Base-by-base conservation (phyloP, 139 green algal species). In the Chlamydomonas asymmetrica region DNA sequence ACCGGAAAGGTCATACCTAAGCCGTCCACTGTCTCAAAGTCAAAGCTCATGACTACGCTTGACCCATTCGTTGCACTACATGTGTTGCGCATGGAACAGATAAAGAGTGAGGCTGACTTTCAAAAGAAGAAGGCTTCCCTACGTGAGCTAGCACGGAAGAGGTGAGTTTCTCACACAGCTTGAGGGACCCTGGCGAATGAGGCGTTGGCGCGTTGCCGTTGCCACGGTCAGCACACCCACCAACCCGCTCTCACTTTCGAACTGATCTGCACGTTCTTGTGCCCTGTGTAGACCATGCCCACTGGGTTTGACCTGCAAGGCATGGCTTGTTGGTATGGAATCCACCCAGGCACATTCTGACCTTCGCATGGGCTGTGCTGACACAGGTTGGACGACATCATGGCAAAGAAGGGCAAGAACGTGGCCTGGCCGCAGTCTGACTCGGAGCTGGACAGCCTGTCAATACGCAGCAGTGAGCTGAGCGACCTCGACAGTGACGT, bases 401-500 rank as follows among this genome's bases (percentile, higher is more conserved):
- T 85, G 80, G 59, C 43, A 2, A 78, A 73, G 48, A 85, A 85
- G 63, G 27, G 64, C n/a, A 64, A 86, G 71, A 37, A 10, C 1
- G 25, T 82, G 41, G 60, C 80, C 31, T 83, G 72, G 79, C 73
- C 62, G 1, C n/a, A n/a, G n/a, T 56, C 50, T 2, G 81, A 78
- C 40, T 80, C 72, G 1, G 84, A 86, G 10, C 61, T 85, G 29
- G 85, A 87, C 56, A 67, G 78, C 31, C 38, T 80, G 37, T 82
- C 74, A 13, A 79, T 85, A 45, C 63, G 72, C 65, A 79, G 80
- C 59, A 84, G 74, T 34, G 85, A 90, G 80, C 76, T 90, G 35
- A 79, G 59, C 0, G 85, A 86, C 41, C 78, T 84, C 65, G 85
- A 88, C 76, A 87, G 79, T 34, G 85, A 90, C 23, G 82, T 90